A percentile compares a stretch with the other conserved stretches of the same genome.
Conservation (phyloP, 306 rosid species). For the Cucurbita moschata region DNA sequence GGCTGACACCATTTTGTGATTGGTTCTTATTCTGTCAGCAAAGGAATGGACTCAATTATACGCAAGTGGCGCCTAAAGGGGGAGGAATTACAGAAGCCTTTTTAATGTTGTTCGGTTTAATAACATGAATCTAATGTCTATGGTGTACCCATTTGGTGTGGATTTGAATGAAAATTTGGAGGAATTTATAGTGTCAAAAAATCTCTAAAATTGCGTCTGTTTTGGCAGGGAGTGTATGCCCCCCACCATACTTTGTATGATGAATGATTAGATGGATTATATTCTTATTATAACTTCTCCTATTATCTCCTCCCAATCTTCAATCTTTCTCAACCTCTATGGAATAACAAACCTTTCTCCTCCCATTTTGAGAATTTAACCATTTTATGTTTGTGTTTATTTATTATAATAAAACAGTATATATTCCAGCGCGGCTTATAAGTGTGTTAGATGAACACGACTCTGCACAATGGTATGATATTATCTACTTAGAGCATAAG, state of each 20-base stretch:
- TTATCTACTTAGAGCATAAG: too few species aligned
- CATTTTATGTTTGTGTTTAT: too few species aligned
- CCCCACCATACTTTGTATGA: not conserved
- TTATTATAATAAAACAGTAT: too few species aligned
- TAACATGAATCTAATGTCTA: conserved; percentile 3
- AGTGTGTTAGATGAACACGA: too few species aligned
- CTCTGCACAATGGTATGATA: too few species aligned
- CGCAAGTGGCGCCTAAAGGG: conserved; percentile 60
- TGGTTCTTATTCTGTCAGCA: conserved; percentile 34
- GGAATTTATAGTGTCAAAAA: conserved; percentile 9
- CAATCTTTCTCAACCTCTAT: not conserved
- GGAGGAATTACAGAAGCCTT: not conserved
- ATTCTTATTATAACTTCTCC: not conserved
- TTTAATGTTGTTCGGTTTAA: not conserved
- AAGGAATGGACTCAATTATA: conserved; percentile 91
- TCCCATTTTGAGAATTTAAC: too few species aligned
- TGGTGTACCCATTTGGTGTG: conserved; percentile 5
- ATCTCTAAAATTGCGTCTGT: not conserved
- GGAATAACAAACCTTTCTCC: not conserved
- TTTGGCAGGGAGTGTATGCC: conserved; percentile 1
- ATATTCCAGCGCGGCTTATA: too few species aligned
- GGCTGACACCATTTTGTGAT: not conserved
- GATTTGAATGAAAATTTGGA: conserved; percentile 4
- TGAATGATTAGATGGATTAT: conserved; percentile 7
- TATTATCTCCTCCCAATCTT: not conserved